Evolutionary conservation across 257 asterid genomes (phyloP).

Genomic region (Haberlea rhodopensis): DNA sequence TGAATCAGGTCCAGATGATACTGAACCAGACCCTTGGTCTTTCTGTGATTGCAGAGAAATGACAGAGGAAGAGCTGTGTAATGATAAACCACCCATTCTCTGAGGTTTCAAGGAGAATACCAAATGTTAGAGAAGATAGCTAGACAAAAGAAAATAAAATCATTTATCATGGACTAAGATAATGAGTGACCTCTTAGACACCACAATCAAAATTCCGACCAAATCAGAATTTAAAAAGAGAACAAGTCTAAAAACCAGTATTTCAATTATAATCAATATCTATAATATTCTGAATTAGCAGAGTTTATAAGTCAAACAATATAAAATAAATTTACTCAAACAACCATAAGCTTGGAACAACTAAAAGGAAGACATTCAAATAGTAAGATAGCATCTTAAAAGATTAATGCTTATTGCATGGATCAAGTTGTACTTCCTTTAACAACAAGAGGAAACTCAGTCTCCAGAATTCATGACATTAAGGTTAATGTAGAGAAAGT

Average conservation of each 20-base stretch:
- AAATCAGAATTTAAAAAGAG: no score
- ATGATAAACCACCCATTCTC: constrained; percentile 50
- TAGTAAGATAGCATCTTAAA: background rate
- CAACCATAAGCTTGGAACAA: background rate
- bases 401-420: background rate
- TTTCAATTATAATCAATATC: background rate
- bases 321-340: background rate
- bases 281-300: background rate
- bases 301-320: background rate
- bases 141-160: constrained; percentile 7
- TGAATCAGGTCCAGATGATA: constrained; percentile 42
- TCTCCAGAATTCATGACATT: no score
- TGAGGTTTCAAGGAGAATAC: constrained; percentile 9
- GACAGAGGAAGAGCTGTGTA: constrained; percentile 39
- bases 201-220: background rate
- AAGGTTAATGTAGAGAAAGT: background rate
- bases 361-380: background rate
- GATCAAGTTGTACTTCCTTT: no score
- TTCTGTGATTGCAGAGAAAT: constrained; percentile 39
- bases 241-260: no score
- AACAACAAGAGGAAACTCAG: no score
- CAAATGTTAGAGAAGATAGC: constrained; percentile 11
- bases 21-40: constrained; percentile 39
- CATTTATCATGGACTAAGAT: background rate
- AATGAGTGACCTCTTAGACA: background rate